These are phyloP conservation scores for Leucocoprinus sp. DNA, from an alignment of 768 basidiomycete genomes.

Conservation along the genomic window DNA sequence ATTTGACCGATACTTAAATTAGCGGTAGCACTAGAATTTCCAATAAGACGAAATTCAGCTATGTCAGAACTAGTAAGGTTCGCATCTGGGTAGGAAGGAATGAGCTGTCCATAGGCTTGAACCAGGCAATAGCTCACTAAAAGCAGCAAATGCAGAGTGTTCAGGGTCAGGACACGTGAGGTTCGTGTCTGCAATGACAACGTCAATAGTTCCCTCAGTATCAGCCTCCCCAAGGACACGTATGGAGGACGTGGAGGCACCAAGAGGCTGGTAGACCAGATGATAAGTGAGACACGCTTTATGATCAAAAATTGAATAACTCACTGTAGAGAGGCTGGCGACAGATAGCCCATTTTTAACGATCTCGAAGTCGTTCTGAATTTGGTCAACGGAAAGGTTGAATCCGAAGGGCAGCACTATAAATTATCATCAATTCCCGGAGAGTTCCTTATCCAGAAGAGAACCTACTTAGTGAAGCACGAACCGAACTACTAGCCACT, in stretches of 20 bases:
- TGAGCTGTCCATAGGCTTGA: neutral
- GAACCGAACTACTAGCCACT: constrained; percentile 50
- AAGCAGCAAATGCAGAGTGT: constrained; percentile 45
- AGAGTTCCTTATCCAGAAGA: neutral
- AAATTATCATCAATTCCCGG: constrained; percentile 5
- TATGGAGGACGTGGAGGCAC: constrained; percentile 57
- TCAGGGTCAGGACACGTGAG: constrained; percentile 39
- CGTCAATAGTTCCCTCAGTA: constrained; percentile 58
- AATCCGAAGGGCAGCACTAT: constrained; percentile 70
- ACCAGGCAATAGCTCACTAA: constrained; percentile 35
- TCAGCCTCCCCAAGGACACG: constrained; percentile 40
- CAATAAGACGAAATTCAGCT: constrained; percentile 50
- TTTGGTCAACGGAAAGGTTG: constrained; percentile 44
- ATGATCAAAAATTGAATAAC: constrained; percentile 1
- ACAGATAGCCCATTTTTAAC: constrained; percentile 42
- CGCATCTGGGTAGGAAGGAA: constrained; percentile 29
- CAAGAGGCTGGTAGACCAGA: constrained; percentile 36
- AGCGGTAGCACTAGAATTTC: constrained; percentile 51
- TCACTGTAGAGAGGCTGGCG: constrained; percentile 53
- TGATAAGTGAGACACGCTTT: no score
- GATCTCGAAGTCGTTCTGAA: constrained; percentile 60
- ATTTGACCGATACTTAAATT: constrained; percentile 57
- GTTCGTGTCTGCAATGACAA: constrained; percentile 47
- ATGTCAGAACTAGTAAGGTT: constrained; percentile 42
- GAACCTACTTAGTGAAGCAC: constrained; percentile 45